Conservation (phyloP, 148 eudicot genomes). For the Rhododendron vialii region DNA sequence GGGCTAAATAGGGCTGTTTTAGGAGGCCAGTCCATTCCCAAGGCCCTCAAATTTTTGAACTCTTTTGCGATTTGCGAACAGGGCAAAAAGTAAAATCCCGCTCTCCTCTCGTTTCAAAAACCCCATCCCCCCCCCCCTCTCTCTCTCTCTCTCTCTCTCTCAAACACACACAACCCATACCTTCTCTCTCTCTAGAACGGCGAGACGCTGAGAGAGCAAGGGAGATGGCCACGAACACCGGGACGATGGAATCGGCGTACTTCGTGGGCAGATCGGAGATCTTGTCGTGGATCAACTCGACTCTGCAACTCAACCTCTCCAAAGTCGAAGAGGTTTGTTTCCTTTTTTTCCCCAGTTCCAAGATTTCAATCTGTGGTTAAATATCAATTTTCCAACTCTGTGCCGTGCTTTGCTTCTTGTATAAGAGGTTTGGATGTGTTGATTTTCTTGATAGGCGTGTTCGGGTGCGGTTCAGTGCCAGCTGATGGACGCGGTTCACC, state of each 20-base stretch:
- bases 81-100: neutral
- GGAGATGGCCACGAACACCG: conserved; percentile 62
- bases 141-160: neutral
- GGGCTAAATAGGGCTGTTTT: neutral
- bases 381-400: neutral
- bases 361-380: neutral
- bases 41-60: neutral
- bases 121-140: neutral
- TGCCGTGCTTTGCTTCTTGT: neutral
- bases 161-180: no score
- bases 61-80: neutral
- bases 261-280: conserved; percentile 94
- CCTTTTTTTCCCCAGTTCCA: neutral
- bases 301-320: conserved; percentile 78
- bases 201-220: neutral
- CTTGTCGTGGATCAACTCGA: conserved; percentile 84
- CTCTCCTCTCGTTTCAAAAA: conserved; percentile 3
- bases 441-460: conserved; percentile 45
- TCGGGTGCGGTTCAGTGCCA: conserved; percentile 95
- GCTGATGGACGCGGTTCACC: conserved; percentile 86
- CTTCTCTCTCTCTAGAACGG: neutral
- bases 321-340: conserved; percentile 83
- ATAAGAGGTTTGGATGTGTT: neutral
- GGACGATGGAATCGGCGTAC: conserved; percentile 88
- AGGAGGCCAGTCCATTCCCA: neutral